Evolutionary conservation across 2,329 filamentous ascomycete genomes (phyloP), one percentile per base, ranked within the genome.

Genomic region (Pseudogymnoascus pannorum): DNA sequence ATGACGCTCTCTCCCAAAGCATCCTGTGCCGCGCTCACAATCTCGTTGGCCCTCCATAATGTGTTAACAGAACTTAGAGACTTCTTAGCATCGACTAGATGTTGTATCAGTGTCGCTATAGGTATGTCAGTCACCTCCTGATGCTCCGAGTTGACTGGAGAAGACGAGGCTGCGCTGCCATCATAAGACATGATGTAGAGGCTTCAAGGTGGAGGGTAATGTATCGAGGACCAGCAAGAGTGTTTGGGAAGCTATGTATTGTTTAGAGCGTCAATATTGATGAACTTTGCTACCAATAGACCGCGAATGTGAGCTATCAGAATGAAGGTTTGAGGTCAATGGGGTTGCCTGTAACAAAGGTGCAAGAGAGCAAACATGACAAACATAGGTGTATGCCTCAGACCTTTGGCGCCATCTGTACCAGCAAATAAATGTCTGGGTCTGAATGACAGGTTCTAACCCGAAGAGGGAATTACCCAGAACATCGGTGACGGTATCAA

Each of bases 41-140:
- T 86, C 70, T 95, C 89, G 71, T 94, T 92, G 66, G 92, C 92
- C 63, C 90, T 89, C 72, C 90, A 87, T 59, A 97, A 91, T 63
- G 89, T 86, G 42, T 81, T 85, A 72, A 95, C 92, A 9, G 91
- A 91, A 14, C 89, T 89, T 4, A 97, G 82, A 1, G 92, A 92
- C 48, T 91, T 86, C 73, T 97, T 97, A 7, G 93, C 89, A 29
- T 88, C 87, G 40, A 97, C 85, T 35, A 97, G 87, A 75, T 96
- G 87, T 60, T 86, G 83, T 61, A 97, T 89, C 44, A 97, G 85
- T 22, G 85, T 86, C 68, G 96, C 91, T 70, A 96, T 83, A 22
- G 81, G 74, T 4, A 80, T 44, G 54, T 38, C 35, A n/a, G 35
- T 38, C 35, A 38, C 35, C n/a, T 38, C 35, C 35, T 38, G 14